phyloP scores from a whole-genome alignment of 2,329 filamentous ascomycete species.

The Trichoderma brevicompactum region DNA sequence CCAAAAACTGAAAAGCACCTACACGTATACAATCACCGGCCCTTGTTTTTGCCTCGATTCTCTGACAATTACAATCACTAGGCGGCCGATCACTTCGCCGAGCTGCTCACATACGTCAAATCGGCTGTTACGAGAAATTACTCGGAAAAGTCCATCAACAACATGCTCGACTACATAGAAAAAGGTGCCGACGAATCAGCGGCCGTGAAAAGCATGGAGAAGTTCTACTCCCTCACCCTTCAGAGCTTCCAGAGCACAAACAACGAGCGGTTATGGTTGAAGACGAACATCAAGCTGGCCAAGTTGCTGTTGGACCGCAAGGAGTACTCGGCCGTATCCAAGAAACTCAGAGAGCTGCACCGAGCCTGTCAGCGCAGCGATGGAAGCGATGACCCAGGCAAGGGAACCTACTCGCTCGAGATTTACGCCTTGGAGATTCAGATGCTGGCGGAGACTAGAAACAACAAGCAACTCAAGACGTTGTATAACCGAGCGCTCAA shows the following conservation, averaged over 20 bases:
- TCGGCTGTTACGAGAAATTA: conserved; percentile 97
- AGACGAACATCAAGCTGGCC: conserved; percentile 96
- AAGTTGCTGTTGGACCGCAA: conserved; percentile 90
- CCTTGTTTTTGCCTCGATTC: neutral
- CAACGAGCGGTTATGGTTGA: conserved; percentile 95
- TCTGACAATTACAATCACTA: conserved; percentile 43
- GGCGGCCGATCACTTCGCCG: conserved; percentile 90
- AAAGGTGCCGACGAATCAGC: conserved; percentile 76
- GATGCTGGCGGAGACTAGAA: conserved; percentile 95
- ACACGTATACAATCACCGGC: too few species aligned
- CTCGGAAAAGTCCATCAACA: conserved; percentile 99
- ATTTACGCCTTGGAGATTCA: conserved; percentile 97
- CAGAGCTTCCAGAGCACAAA: conserved; percentile 96
- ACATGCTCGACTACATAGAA: conserved; percentile 97
- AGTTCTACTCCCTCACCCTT: conserved; percentile 92
- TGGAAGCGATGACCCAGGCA: conserved; percentile 87
- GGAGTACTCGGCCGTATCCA: conserved; percentile 78
- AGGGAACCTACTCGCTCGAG: conserved; percentile 94
- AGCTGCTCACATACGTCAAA: conserved; percentile 96
- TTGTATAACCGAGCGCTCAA: conserved; percentile 90
- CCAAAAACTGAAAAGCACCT: neutral
- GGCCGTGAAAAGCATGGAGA: conserved; percentile 80
- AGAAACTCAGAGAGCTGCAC: conserved; percentile 87
- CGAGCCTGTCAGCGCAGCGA: conserved; percentile 85
- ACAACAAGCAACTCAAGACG: conserved; percentile 94